Conservation (phyloP, 2,329 filamentous ascomycete genomes). For the Diaporthe batatas region DNA sequence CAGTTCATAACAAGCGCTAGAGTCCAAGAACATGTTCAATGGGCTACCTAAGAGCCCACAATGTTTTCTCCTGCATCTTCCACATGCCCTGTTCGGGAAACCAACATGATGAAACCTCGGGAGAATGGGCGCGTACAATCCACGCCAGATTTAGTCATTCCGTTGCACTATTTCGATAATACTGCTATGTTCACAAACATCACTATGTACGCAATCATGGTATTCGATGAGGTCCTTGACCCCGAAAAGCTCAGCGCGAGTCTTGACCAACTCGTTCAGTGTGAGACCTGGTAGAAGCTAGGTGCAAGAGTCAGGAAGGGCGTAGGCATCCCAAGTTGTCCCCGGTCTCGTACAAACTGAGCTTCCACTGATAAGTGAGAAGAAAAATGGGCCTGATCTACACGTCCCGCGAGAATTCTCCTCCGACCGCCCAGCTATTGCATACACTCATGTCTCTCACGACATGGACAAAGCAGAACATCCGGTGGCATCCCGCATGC, state of each 20-base stretch:
- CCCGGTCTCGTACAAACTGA: no score
- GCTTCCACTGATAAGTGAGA: background rate
- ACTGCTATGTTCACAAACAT: constrained; percentile 44
- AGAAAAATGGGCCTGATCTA: constrained; percentile 20
- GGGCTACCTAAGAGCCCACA: no score
- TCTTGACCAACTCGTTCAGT: constrained; percentile 45
- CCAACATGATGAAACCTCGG: background rate
- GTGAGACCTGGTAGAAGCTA: constrained; percentile 46
- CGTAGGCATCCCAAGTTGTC: background rate
- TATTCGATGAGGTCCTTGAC: constrained; percentile 46
- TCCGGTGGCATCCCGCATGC: constrained; percentile 50
- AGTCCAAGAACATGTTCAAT: background rate
- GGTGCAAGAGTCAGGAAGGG: constrained; percentile 44
- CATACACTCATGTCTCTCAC: constrained; percentile 51
- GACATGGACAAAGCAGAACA: constrained; percentile 51
- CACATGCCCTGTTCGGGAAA: background rate
- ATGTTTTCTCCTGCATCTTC: no score
- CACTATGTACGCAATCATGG: constrained; percentile 45
- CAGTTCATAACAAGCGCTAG: background rate
- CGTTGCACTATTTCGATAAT: constrained; percentile 46
- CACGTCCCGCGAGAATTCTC: constrained; percentile 47
- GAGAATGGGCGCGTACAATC: background rate
- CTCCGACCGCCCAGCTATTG: constrained; percentile 51
- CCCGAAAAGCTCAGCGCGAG: constrained; percentile 43
- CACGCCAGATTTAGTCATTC: constrained; percentile 41